phyloP scores from a whole-genome alignment of 192 early-diverging fungal species.

The Umbelopsis ramanniana region DNA sequence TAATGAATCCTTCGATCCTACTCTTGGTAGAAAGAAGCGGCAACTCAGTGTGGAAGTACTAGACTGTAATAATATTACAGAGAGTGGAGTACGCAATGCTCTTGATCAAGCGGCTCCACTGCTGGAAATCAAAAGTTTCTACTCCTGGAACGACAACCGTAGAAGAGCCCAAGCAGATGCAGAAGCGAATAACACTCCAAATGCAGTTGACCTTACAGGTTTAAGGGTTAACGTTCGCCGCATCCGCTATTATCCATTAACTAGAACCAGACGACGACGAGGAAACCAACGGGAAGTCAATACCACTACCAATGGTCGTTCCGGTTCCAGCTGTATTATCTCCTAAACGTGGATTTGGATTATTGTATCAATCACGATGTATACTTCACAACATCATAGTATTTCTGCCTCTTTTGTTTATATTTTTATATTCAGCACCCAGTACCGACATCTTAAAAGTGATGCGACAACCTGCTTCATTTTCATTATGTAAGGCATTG shows the following conservation, averaged over 20 bases:
- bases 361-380: conserved; percentile 3
- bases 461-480: not conserved
- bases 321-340: conserved; percentile 17
- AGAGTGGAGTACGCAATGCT: conserved; percentile 46
- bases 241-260: conserved; percentile 10
- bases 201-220: not conserved
- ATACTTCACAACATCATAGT: not conserved
- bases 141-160: conserved; percentile 43
- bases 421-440: not conserved
- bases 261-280: conserved; percentile 17
- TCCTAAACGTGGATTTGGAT: not conserved
- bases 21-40: not conserved
- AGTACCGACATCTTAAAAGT: too few relatives aligned
- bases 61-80: conserved; percentile 55
- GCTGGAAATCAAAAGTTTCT: conserved; percentile 52
- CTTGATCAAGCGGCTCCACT: conserved; percentile 39
- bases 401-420: not conserved
- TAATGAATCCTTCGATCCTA: conserved; percentile 1
- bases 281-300: not conserved
- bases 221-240: conserved; percentile 3
- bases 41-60: conserved; percentile 46
- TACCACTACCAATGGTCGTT: not conserved
- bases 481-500: not conserved
- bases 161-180: conserved; percentile 7
- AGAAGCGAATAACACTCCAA: not conserved